Percentiles rank a stretch among this genome's conserved stretches.
These are phyloP conservation scores for Furcasterigmium sp. DNA, from an alignment of 2,329 filamentous ascomycete genomes.

Conservation along the genomic window DNA sequence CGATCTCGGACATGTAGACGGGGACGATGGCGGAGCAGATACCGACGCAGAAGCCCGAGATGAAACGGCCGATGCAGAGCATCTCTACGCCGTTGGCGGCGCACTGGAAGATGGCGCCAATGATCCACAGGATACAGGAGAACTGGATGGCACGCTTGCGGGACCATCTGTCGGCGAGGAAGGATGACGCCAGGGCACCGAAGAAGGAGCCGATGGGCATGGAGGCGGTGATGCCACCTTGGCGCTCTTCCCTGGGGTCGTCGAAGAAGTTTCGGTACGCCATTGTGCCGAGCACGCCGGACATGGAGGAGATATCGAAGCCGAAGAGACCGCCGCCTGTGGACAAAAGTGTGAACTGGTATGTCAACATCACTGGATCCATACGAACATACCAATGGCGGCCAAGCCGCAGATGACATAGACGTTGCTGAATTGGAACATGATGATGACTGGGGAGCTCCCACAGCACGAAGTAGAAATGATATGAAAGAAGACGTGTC, in stretches of 20 bases:
- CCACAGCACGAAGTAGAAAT: too few relatives aligned
- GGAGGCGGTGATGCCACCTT: conserved; percentile 66
- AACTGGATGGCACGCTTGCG: conserved; percentile 44
- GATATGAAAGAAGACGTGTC: too few relatives aligned
- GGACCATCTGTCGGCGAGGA: conserved; percentile 44
- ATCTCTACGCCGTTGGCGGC: conserved; percentile 62
- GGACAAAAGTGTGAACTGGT: too few relatives aligned
- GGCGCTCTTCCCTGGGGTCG: conserved; percentile 50
- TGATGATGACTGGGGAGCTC: conserved; percentile 13
- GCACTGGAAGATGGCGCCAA: conserved; percentile 50
- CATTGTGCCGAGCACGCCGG: conserved; percentile 58
- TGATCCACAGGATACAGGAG: conserved; percentile 44
- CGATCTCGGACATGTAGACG: conserved; percentile 65
- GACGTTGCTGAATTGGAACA: conserved; percentile 44
- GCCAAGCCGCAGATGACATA: conserved; percentile 59
- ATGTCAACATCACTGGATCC: too few relatives aligned
- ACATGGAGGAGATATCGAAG: conserved; percentile 76
- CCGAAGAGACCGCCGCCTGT: conserved; percentile 66
- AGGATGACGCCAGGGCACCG: conserved; percentile 46
- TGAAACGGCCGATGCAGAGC: conserved; percentile 65
- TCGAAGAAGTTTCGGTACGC: conserved; percentile 70
- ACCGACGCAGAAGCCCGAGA: conserved; percentile 69
- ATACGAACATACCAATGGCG: conserved; percentile 46
- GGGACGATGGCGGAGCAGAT: conserved; percentile 69
- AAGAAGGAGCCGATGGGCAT: conserved; percentile 71